phyloP scores from a whole-genome alignment of 768 basidiomycete genomes.

The Crepidotus variabilis region DNA sequence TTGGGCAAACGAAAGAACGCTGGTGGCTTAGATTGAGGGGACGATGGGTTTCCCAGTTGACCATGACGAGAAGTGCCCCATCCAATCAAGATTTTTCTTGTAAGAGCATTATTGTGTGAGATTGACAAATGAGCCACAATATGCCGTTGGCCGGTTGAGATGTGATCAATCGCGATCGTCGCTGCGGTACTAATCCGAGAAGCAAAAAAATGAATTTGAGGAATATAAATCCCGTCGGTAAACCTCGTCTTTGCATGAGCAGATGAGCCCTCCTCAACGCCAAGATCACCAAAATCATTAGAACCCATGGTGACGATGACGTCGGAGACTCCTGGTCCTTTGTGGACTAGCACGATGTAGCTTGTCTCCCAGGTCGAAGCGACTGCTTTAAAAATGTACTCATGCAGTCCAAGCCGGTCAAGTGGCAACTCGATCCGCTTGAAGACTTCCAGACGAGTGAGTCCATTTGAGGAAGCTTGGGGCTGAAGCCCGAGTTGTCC shows the following conservation, averaged over 20 bases:
- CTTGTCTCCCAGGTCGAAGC: slow-evolving; percentile 84
- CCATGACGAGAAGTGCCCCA: slow-evolving; percentile 89
- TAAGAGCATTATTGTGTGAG: slow-evolving; percentile 16
- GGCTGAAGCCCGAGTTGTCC: slow-evolving; percentile 68
- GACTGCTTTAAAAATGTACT: slow-evolving; percentile 45
- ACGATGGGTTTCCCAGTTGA: slow-evolving; percentile 56
- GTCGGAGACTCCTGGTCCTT: slow-evolving; percentile 32
- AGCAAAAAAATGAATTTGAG: slow-evolving; percentile 17
- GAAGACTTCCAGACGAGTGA: slow-evolving; percentile 34
- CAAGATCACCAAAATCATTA: slow-evolving; percentile 82
- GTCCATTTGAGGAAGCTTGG: slow-evolving; percentile 13
- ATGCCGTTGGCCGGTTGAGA: slow-evolving; percentile 73
- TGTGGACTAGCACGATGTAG: slow-evolving; percentile 57
- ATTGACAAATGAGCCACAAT: slow-evolving; percentile 44
- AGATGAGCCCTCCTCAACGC: slow-evolving; percentile 34
- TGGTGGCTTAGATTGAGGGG: slow-evolving; percentile 17
- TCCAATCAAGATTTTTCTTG: slow-evolving; percentile 43
- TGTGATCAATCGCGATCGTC: slow-evolving; percentile 29
- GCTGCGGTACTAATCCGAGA: slow-evolving; percentile 5
- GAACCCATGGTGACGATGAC: slow-evolving; percentile 76
- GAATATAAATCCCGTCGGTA: slow-evolving; percentile 1
- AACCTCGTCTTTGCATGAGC: no score
- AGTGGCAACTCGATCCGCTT: slow-evolving; percentile 41
- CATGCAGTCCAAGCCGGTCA: slow-evolving; percentile 27
- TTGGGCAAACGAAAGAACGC: slow-evolving; percentile 28